phyloP scores from a whole-genome alignment of 306 rosid species.

The Cucumis hystrix region DNA sequence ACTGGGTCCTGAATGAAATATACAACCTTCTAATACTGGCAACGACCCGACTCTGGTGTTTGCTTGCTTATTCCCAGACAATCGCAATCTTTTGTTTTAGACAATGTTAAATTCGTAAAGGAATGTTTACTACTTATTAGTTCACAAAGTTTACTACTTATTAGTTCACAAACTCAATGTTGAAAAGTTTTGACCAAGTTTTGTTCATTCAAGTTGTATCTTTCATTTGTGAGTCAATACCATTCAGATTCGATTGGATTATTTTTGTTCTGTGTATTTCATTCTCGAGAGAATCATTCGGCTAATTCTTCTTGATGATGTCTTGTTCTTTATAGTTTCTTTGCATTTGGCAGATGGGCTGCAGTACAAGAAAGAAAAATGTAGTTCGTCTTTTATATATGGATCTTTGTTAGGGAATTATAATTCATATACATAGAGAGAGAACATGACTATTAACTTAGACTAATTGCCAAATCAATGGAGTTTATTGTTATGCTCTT shows the following conservation, averaged over 20 bases:
- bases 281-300: neutral
- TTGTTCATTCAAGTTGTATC: neutral
- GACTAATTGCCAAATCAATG: neutral
- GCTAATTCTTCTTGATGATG: neutral
- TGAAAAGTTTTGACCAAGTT: neutral
- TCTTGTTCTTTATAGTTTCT: neutral
- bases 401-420: too few relatives aligned
- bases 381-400: neutral
- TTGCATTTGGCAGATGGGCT: conserved; percentile 2
- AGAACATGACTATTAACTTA: neutral
- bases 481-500: neutral
- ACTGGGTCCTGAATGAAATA: neutral
- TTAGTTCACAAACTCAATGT: neutral
- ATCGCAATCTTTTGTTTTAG: neutral
- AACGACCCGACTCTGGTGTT: neutral
- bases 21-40: neutral
- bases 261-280: neutral
- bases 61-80: neutral
- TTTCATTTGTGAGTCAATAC: neutral
- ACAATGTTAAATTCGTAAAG: neutral
- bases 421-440: too few relatives aligned
- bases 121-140: neutral
- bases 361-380: neutral
- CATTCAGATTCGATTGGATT: neutral
- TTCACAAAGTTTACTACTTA: neutral